Evolutionary conservation across 1,284 basidiomycete genomes (phyloP).

Genomic region (Abortiporus biennis): DNA sequence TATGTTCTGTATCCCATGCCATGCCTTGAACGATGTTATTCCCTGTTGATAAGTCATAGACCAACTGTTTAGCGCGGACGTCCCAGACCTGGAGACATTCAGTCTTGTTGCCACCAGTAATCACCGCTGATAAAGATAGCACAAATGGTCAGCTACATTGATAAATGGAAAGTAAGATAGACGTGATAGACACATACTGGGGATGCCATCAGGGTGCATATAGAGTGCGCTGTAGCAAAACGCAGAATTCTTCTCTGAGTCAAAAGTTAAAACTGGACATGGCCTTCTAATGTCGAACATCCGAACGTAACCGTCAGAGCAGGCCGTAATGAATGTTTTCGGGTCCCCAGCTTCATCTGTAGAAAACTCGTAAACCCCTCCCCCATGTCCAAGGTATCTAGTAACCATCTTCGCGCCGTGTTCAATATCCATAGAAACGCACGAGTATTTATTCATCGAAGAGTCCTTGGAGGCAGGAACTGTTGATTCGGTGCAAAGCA

Average conservation of each 20-base stretch:
- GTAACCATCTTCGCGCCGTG: conserved; percentile 21
- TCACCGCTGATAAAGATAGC: neutral
- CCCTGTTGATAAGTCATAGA: conserved; percentile 37
- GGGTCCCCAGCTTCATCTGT: conserved; percentile 28
- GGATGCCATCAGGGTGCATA: conserved; percentile 21
- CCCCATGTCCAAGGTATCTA: conserved; percentile 34
- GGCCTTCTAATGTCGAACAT: conserved; percentile 32
- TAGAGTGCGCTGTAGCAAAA: conserved; percentile 15
- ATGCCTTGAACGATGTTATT: conserved; percentile 30
- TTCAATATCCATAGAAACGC: conserved; percentile 28
- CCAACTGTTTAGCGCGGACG: conserved; percentile 24
- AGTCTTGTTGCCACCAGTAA: conserved; percentile 16
- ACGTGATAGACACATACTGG: conserved; percentile 17
- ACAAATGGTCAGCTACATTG: no score
- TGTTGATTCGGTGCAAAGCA: conserved; percentile 22
- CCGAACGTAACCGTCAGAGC: conserved; percentile 31
- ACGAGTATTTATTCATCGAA: conserved; percentile 19
- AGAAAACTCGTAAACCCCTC: conserved; percentile 24
- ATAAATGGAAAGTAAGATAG: no score
- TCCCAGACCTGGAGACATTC: conserved; percentile 34
- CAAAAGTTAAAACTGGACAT: conserved; percentile 19
- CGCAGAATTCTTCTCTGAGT: conserved; percentile 11
- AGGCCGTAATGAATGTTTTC: conserved; percentile 30
- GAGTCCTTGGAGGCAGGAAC: neutral
- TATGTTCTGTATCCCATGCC: conserved; percentile 27